Evolutionary conservation across 768 basidiomycete species (phyloP).

Genomic region (Chiua virens): DNA sequence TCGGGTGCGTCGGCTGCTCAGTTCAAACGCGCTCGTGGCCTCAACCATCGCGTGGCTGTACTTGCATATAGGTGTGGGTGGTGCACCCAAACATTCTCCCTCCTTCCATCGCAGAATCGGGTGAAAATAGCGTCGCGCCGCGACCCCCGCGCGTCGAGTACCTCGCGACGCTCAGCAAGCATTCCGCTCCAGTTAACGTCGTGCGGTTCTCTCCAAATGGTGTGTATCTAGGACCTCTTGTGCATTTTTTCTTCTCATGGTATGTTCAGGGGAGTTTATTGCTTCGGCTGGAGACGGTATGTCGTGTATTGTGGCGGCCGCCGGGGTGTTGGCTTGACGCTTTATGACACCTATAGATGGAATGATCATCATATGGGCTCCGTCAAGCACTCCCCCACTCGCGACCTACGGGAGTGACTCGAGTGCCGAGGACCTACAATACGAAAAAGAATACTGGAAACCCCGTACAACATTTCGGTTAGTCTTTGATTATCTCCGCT

Average conservation of each 20-base stretch:
- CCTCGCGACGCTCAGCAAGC: constrained; percentile 88
- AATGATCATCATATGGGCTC: constrained; percentile 96
- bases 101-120: constrained; percentile 46
- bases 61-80: constrained; percentile 74
- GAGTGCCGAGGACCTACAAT: constrained; percentile 72
- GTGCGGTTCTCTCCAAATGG: constrained; percentile 96
- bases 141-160: constrained; percentile 92
- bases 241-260: neutral
- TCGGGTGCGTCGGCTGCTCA: constrained; percentile 60
- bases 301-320: constrained; percentile 23
- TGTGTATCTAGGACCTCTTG: constrained; percentile 33
- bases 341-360: constrained; percentile 60
- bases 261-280: constrained; percentile 71
- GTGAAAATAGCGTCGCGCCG: constrained; percentile 33
- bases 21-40: constrained; percentile 9
- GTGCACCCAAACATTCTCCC: constrained; percentile 89
- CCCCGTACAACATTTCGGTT: constrained; percentile 82
- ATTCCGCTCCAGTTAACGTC: constrained; percentile 94
- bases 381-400: constrained; percentile 67
- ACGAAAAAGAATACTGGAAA: constrained; percentile 96
- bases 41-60: constrained; percentile 8
- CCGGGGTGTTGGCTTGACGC: neutral
- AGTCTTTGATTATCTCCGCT: constrained; percentile 17
- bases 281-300: constrained; percentile 97
- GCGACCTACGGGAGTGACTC: constrained; percentile 83